A percentile compares a stretch with the other conserved stretches of the same genome.
Evolutionary conservation across 441 rosid species (phyloP).

Genomic region (Monsonia emarginata): DNA sequence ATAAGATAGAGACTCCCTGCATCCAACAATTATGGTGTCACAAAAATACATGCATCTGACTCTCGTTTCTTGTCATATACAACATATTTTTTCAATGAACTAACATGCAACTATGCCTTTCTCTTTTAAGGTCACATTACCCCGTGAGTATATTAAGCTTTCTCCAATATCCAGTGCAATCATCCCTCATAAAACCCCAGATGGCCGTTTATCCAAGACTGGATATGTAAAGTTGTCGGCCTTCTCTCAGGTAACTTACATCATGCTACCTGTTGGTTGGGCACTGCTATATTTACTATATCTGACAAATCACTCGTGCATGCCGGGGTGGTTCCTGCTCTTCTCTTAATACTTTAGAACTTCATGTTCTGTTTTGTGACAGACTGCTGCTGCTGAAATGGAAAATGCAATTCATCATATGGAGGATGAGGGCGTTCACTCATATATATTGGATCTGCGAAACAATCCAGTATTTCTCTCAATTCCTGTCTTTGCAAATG

Average conservation of each 20-base stretch:
- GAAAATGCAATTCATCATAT: slow-evolving; percentile 52
- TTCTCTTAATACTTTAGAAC: neutral
- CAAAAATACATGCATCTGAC: neutral
- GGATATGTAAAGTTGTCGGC: slow-evolving; percentile 70
- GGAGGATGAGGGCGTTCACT: slow-evolving; percentile 63
- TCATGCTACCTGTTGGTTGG: neutral
- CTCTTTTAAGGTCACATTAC: slow-evolving; percentile 51
- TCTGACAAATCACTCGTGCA: neutral
- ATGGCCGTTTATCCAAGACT: slow-evolving; percentile 52
- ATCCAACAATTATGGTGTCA: neutral
- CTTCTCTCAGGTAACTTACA: slow-evolving; percentile 58
- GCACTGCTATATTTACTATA: neutral
- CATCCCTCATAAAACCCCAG: slow-evolving; percentile 62
- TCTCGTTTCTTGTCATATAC: neutral
- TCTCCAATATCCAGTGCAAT: slow-evolving; percentile 71
- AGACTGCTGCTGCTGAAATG: slow-evolving; percentile 83
- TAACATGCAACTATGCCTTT: slow-evolving; percentile 11
- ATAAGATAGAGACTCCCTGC: neutral
- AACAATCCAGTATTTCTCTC: slow-evolving; percentile 58
- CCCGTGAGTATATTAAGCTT: slow-evolving; percentile 63
- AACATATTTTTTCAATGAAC: slow-evolving; percentile 1
- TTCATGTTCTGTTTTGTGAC: slow-evolving; percentile 18
- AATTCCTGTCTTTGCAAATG: neutral
- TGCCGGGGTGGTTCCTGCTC: neutral
- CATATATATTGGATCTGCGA: slow-evolving; percentile 73